These are phyloP conservation scores for Colletotrichum sp. DNA, from an alignment of 2,329 filamentous ascomycete genomes.

Conservation along the genomic window DNA sequence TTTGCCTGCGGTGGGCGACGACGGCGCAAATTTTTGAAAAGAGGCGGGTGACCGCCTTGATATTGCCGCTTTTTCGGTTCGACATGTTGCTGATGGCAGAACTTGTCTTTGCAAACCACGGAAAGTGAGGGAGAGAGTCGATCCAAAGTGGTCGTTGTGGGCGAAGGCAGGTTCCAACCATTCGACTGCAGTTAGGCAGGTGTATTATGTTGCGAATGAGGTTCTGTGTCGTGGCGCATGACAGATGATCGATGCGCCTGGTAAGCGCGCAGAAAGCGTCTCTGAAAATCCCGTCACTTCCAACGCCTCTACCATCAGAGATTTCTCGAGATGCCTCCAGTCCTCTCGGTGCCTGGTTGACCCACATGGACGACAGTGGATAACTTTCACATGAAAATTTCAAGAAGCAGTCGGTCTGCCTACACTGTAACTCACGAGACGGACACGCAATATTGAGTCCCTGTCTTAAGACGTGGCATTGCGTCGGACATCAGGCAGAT, in stretches of 20 bases:
- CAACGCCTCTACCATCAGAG: background rate
- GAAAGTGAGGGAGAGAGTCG: background rate
- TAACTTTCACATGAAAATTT: background rate
- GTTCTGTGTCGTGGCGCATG: background rate
- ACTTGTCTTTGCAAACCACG: background rate
- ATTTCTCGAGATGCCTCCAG: background rate
- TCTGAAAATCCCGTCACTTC: background rate
- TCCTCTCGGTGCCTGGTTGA: background rate
- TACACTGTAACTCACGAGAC: background rate
- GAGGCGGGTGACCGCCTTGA: conserved; percentile 10
- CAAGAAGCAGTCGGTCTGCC: background rate
- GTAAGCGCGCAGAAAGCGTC: background rate
- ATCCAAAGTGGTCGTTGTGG: background rate
- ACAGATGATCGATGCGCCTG: background rate
- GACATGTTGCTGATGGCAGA: background rate
- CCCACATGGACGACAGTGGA: background rate
- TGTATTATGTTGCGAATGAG: background rate
- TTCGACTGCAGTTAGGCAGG: background rate
- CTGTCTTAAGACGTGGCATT: background rate
- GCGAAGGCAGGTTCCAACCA: background rate
- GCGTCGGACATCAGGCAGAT: background rate
- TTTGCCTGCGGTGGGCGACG: background rate
- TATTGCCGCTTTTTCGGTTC: conserved; percentile 2
- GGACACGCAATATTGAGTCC: background rate
- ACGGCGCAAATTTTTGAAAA: background rate